Evolutionary conservation across 1,284 basidiomycete genomes (phyloP).

Genomic region (Trametes sp.): DNA sequence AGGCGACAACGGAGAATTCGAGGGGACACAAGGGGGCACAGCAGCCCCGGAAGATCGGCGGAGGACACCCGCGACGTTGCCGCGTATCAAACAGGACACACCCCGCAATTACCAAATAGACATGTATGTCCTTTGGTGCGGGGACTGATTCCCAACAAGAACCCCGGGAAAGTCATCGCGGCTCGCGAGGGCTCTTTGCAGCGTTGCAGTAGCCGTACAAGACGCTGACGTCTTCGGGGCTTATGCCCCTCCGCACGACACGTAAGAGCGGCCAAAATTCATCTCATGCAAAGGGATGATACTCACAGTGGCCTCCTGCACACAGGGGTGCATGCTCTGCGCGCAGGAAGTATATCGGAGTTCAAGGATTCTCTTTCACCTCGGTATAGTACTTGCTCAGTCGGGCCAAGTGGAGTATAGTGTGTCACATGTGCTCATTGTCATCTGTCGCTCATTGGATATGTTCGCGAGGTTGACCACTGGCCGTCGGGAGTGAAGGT

Average conservation of each 20-base stretch:
- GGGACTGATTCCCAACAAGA: too few species aligned
- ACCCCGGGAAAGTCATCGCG: too few species aligned
- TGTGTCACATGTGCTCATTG: too few species aligned
- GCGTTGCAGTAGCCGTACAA: too few species aligned
- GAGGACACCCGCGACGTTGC: slow-evolving; percentile 8
- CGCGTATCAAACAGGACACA: slow-evolving; percentile 17
- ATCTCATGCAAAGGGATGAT: not conserved
- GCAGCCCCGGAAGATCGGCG: not conserved
- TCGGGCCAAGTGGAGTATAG: too few species aligned
- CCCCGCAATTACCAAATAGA: slow-evolving; percentile 2
- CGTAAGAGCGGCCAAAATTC: not conserved
- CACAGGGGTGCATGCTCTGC: too few species aligned
- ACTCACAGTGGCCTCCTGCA: not conserved
- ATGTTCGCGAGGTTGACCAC: too few species aligned
- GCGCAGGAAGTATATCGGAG: not conserved
- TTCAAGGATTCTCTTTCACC: too few species aligned
- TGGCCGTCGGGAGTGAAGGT: too few species aligned
- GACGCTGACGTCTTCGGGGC: not conserved
- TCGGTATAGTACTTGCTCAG: too few species aligned
- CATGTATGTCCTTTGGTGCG: not conserved
- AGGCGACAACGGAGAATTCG: not conserved
- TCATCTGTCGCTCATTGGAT: too few species aligned
- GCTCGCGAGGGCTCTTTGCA: too few species aligned
- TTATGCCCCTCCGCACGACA: not conserved
- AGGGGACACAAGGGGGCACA: not conserved